These are phyloP conservation scores for Ophiostoma ulmi DNA, from an alignment of 2,329 filamentous ascomycete species.

Conservation along the genomic window DNA sequence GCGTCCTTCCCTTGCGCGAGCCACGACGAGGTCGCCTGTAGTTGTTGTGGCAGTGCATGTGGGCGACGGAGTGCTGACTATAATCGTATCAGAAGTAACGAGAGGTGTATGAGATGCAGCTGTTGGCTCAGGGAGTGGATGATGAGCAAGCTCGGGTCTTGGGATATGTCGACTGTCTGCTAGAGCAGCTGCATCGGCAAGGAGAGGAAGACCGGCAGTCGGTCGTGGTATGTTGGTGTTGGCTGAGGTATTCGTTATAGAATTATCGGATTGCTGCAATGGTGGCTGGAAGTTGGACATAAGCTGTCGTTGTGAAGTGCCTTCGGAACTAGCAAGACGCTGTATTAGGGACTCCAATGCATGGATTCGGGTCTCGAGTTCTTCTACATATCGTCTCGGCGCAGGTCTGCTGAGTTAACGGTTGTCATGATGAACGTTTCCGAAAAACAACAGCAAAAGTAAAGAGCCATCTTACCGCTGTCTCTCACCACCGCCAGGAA, in stretches of 20 bases:
- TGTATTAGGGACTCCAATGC: background rate
- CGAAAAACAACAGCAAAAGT: too few species aligned
- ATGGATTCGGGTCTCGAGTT: background rate
- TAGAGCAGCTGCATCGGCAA: background rate
- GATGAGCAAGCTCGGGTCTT: background rate
- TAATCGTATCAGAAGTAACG: background rate
- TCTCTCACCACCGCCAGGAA: background rate
- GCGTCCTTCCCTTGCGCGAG: constrained; percentile 33
- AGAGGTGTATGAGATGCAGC: background rate
- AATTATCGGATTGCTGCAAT: background rate
- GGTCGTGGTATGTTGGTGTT: background rate
- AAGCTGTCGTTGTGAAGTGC: background rate
- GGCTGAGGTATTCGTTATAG: too few species aligned
- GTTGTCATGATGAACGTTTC: background rate
- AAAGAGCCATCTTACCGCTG: background rate
- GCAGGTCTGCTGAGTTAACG: background rate
- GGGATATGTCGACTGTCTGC: background rate
- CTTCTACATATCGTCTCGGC: background rate
- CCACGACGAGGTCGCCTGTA: background rate
- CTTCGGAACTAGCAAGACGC: background rate
- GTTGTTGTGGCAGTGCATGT: background rate
- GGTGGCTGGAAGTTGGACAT: background rate
- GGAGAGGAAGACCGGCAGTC: background rate
- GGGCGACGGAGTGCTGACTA: background rate
- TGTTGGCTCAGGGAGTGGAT: background rate